Percentiles rank a stretch among this genome's conserved stretches.
Conservation (phyloP, 306 rosid genomes). For the Hippophae rhamnoides region DNA sequence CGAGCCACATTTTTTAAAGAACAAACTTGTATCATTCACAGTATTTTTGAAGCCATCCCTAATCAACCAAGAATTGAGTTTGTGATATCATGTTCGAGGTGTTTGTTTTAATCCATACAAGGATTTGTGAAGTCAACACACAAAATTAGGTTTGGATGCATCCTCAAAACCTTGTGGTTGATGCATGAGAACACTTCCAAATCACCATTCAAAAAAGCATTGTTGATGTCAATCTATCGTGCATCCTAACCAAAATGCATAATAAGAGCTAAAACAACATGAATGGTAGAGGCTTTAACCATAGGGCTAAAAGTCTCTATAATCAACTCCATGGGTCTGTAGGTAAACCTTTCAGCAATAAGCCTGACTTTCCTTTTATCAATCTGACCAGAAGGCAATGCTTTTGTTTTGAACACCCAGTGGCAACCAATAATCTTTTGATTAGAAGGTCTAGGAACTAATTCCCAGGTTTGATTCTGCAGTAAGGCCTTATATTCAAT, state of each 20-base stretch:
- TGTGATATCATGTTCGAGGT: neutral
- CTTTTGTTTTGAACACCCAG: too few relatives aligned
- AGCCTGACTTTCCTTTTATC: too few relatives aligned
- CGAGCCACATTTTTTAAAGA: neutral
- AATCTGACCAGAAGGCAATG: too few relatives aligned
- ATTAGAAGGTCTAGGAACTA: too few relatives aligned
- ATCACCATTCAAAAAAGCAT: neutral
- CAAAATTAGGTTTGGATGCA: neutral
- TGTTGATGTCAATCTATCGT: neutral
- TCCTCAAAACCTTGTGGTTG: neutral
- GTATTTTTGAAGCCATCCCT: neutral
- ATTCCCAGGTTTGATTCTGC: too few relatives aligned
- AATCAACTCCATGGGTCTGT: too few relatives aligned
- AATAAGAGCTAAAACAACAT: too few relatives aligned
- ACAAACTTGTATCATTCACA: neutral
- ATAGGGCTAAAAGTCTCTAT: too few relatives aligned
- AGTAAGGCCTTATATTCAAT: too few relatives aligned
- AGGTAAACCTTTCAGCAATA: too few relatives aligned
- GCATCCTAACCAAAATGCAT: neutral
- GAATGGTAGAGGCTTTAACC: too few relatives aligned
- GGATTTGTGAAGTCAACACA: neutral
- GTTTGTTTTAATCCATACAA: slow-evolving; percentile 5
- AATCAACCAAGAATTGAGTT: neutral
- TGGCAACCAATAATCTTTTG: too few relatives aligned
- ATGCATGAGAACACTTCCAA: neutral